A percentile compares a stretch with the other conserved stretches of the same genome.
Evolutionary conservation across 768 basidiomycete genomes (phyloP).

Genomic region (Cystobasidium onofrii): DNA sequence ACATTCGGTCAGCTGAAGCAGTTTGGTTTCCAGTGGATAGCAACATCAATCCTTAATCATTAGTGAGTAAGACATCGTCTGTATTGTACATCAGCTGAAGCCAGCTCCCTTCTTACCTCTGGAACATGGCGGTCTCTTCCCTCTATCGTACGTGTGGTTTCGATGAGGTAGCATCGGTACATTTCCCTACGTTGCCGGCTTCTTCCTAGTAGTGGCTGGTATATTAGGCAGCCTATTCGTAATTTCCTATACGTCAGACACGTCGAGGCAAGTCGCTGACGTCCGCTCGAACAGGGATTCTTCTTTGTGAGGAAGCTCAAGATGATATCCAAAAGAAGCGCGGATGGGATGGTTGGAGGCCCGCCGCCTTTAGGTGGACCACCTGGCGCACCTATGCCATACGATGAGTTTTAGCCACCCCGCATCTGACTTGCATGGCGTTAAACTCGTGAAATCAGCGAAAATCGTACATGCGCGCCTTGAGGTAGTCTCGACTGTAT

Average conservation of each 20-base stretch:
- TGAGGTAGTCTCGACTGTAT: too few species aligned
- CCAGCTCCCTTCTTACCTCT: too few species aligned
- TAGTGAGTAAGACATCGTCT: neutral
- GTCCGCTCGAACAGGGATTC: too few species aligned
- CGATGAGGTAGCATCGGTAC: slow-evolving; percentile 15
- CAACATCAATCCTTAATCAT: slow-evolving; percentile 4
- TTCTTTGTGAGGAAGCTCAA: neutral
- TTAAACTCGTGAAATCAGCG: too few species aligned
- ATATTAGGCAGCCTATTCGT: neutral
- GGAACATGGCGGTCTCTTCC: too few species aligned
- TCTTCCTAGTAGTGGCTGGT: neutral
- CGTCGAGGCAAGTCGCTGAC: too few species aligned
- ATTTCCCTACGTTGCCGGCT: slow-evolving; percentile 3
- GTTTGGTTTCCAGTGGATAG: slow-evolving; percentile 8
- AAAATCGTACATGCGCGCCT: too few species aligned
- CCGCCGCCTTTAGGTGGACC: neutral
- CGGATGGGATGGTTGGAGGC: neutral
- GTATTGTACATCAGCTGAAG: neutral
- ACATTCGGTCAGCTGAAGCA: neutral
- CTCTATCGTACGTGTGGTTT: too few species aligned
- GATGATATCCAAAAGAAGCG: neutral
- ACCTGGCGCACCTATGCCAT: neutral
- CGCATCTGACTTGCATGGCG: too few species aligned
- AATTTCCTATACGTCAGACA: too few species aligned
- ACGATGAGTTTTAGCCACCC: neutral